Conservation (phyloP, 2,329 filamentous ascomycete genomes). For the Phialocephala sp. region DNA sequence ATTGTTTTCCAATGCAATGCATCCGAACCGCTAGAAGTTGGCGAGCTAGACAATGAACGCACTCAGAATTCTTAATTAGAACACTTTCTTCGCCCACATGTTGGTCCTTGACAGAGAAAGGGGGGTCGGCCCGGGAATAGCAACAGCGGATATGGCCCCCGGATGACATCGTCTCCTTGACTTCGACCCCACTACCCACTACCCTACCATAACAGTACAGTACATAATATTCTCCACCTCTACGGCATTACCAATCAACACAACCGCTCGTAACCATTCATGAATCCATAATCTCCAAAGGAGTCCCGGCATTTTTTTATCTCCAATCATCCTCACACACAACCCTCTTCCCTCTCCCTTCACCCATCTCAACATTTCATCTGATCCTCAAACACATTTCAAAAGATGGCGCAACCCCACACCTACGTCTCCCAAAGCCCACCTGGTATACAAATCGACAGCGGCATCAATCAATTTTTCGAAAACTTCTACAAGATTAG, state of each 20-base stretch:
- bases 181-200: conserved; percentile 1
- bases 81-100: no score
- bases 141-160: not conserved
- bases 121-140: not conserved
- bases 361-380: not conserved
- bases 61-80: no score
- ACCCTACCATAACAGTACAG: not conserved
- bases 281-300: no score
- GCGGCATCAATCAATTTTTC: conserved; percentile 68
- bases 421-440: conserved; percentile 28
- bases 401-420: conserved; percentile 17
- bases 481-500: conserved; percentile 71
- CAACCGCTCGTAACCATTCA: not conserved
- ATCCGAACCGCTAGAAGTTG: no score
- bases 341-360: not conserved
- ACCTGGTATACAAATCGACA: conserved; percentile 49
- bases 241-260: not conserved
- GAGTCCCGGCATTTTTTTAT: no score
- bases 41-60: no score
- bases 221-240: not conserved
- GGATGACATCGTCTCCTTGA: conserved; percentile 2
- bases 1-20: no score
- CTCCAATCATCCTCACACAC: not conserved
- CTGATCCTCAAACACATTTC: not conserved
- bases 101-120: not conserved